A percentile compares a stretch with the other conserved stretches of the same genome.
These are phyloP conservation scores for Colletotrichum filicis DNA, from an alignment of 2,329 filamentous ascomycete species.

Conservation along the genomic window DNA sequence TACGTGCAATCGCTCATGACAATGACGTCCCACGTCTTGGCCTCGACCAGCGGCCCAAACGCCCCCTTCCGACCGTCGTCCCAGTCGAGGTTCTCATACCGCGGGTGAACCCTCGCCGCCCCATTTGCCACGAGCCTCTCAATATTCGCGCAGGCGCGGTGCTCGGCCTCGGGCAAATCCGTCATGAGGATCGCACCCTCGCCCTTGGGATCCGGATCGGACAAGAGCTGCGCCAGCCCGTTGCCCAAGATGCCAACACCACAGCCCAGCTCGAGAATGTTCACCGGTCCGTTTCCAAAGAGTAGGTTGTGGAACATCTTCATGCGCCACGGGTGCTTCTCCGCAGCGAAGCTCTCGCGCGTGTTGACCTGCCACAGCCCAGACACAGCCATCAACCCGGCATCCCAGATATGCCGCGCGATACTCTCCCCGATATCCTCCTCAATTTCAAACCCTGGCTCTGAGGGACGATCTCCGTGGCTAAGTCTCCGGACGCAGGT, in stretches of 20 bases:
- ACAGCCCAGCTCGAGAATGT: slow-evolving; percentile 65
- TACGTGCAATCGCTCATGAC: slow-evolving; percentile 71
- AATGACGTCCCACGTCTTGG: slow-evolving; percentile 61
- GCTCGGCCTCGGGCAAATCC: slow-evolving; percentile 65
- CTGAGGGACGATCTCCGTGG: slow-evolving; percentile 39
- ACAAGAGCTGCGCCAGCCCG: slow-evolving; percentile 54
- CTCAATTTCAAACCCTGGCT: slow-evolving; percentile 54
- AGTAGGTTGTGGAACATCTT: slow-evolving; percentile 41
- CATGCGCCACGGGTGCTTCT: neutral
- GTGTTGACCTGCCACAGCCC: slow-evolving; percentile 39
- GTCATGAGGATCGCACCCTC: slow-evolving; percentile 60
- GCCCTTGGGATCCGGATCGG: slow-evolving; percentile 34
- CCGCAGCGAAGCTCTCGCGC: slow-evolving; percentile 21
- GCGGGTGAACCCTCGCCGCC: slow-evolving; percentile 38
- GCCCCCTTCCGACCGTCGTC: slow-evolving; percentile 57
- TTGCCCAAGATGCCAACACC: slow-evolving; percentile 67
- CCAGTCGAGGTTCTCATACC: slow-evolving; percentile 69
- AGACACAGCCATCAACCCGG: slow-evolving; percentile 59
- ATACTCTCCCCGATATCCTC: slow-evolving; percentile 71
- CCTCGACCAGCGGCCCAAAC: slow-evolving; percentile 54
- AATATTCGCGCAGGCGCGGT: slow-evolving; percentile 61
- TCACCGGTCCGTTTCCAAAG: slow-evolving; percentile 42
- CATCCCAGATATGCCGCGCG: slow-evolving; percentile 69
- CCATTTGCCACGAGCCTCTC: slow-evolving; percentile 34
- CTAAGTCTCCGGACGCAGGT: slow-evolving; percentile 45